Evolutionary conservation across 2,329 filamentous ascomycete genomes (phyloP).

Genomic region (Paecilomyces sp.): DNA sequence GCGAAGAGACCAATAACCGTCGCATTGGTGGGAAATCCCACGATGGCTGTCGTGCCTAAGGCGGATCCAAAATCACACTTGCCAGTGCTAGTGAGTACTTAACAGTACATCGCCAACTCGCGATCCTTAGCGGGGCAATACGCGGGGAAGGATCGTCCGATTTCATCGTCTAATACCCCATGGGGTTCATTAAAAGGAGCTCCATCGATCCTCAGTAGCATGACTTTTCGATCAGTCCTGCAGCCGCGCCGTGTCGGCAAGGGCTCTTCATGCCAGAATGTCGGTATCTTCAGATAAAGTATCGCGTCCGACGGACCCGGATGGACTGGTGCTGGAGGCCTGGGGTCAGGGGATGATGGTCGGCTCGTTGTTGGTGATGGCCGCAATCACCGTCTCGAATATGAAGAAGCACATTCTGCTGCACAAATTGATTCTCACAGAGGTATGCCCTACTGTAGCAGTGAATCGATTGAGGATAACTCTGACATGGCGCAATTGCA

Average conservation of each 20-base stretch:
- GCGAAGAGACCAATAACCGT: neutral
- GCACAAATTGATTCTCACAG: constrained; percentile 45
- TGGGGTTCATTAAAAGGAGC: neutral
- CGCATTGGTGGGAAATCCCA: neutral
- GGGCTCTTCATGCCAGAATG: neutral
- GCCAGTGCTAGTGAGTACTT: neutral
- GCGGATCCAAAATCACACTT: neutral
- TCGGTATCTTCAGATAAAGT: neutral
- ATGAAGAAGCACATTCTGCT: constrained; percentile 42
- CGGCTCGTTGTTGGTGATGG: constrained; percentile 43
- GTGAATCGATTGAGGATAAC: neutral
- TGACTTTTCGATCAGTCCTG: neutral
- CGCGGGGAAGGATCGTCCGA: neutral
- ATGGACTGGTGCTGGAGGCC: constrained; percentile 37
- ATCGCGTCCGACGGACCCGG: constrained; percentile 15
- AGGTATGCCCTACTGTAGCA: constrained; percentile 24
- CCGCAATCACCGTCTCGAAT: constrained; percentile 42
- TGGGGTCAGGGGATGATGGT: constrained; percentile 46
- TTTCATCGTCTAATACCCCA: neutral
- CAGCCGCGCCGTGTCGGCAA: neutral
- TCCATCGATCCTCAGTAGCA: neutral
- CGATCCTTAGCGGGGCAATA: neutral
- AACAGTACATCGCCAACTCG: neutral
- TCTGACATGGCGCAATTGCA: neutral
- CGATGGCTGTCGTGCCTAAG: neutral